Conservation (phyloP, 148 eudicot species). For the Nyssa sinensis region DNA sequence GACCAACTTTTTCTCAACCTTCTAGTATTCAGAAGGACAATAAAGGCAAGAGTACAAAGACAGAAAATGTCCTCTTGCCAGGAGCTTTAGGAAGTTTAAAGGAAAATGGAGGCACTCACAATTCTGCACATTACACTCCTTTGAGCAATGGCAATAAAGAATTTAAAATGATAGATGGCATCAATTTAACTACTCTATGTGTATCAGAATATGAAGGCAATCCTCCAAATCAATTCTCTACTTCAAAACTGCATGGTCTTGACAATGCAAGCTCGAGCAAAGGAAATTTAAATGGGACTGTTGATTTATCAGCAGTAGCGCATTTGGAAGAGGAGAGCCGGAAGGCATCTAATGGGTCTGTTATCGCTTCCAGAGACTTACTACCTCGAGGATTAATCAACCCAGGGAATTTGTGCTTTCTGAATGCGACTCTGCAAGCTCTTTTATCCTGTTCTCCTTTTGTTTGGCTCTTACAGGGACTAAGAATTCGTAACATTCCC, state of each 20-base stretch:
- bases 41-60: slow-evolving; percentile 8
- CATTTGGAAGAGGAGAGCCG: slow-evolving; percentile 25
- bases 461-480: slow-evolving; percentile 69
- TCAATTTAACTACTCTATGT: slow-evolving; percentile 30
- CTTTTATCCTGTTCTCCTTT: slow-evolving; percentile 93
- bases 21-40: slow-evolving; percentile 27
- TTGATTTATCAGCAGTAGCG: slow-evolving; percentile 20
- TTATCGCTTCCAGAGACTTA: slow-evolving; percentile 34
- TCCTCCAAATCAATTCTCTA: slow-evolving; percentile 15
- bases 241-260: slow-evolving; percentile 11
- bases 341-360: slow-evolving; percentile 43
- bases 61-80: slow-evolving; percentile 19
- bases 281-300: slow-evolving; percentile 32
- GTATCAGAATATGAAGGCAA: slow-evolving; percentile 28
- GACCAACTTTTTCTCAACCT: slow-evolving; percentile 15
- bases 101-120: slow-evolving; percentile 47
- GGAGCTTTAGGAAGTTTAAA: slow-evolving; percentile 22
- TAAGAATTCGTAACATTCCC: slow-evolving; percentile 58
- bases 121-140: slow-evolving; percentile 11
- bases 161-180: slow-evolving; percentile 19
- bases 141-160: slow-evolving; percentile 42
- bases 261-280: slow-evolving; percentile 22
- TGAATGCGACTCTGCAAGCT: slow-evolving; percentile 91
- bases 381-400: slow-evolving; percentile 89
- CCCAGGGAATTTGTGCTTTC: slow-evolving; percentile 88